These are phyloP conservation scores for Wilcoxina mikolae DNA, from an alignment of 495 filamentous ascomycete genomes.

Conservation along the genomic window DNA sequence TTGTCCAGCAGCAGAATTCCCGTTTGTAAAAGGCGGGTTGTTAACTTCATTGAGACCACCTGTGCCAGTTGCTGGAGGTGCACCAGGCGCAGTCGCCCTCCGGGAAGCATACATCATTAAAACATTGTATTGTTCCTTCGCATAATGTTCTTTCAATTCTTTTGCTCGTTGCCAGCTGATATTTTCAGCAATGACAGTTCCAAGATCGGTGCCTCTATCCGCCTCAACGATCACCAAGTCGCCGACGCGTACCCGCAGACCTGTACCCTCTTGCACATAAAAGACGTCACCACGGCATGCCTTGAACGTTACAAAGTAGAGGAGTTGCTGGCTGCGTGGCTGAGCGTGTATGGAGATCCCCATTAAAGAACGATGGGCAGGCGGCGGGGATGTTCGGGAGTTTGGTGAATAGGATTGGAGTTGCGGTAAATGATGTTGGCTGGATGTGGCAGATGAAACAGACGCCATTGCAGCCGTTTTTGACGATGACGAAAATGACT, in stretches of 20 bases:
- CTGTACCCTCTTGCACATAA: slow-evolving; percentile 88
- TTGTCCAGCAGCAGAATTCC: slow-evolving; percentile 15
- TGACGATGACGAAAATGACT: slow-evolving; percentile 12
- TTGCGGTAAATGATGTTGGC: slow-evolving; percentile 26
- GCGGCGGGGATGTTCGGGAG: slow-evolving; percentile 35
- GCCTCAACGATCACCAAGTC: slow-evolving; percentile 96
- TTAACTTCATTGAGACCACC: slow-evolving; percentile 43
- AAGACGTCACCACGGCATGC: slow-evolving; percentile 88
- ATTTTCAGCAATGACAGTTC: slow-evolving; percentile 75
- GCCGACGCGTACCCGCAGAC: slow-evolving; percentile 72
- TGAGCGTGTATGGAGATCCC: slow-evolving; percentile 34
- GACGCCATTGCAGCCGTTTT: slow-evolving; percentile 18
- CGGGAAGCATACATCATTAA: slow-evolving; percentile 93
- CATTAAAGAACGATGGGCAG: slow-evolving; percentile 44
- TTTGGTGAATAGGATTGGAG: slow-evolving; percentile 43
- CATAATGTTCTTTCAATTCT: slow-evolving; percentile 72
- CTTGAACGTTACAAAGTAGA: slow-evolving; percentile 92
- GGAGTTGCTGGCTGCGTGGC: slow-evolving; percentile 61
- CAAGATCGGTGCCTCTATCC: slow-evolving; percentile 87
- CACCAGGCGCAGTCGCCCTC: slow-evolving; percentile 43
- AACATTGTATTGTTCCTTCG: slow-evolving; percentile 88
- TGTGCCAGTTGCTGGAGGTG: slow-evolving; percentile 41
- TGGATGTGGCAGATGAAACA: slow-evolving; percentile 20
- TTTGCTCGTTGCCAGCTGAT: slow-evolving; percentile 72
- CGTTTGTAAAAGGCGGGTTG: slow-evolving; percentile 39